phyloP scores from a whole-genome alignment of 805 yeast genomes.

The Candida jianshihensis region DNA sequence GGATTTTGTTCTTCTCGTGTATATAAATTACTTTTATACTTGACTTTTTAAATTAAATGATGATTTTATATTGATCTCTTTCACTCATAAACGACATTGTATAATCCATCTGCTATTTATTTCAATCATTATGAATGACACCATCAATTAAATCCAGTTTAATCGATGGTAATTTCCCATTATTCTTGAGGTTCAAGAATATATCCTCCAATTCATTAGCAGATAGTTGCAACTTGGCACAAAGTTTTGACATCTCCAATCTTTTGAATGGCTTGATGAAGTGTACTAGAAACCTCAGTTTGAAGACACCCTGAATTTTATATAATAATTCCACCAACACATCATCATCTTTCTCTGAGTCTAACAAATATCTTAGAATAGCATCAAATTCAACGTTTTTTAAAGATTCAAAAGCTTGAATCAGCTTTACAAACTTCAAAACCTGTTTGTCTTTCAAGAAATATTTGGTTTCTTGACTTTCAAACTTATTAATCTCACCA shows the following conservation, averaged over 20 bases:
- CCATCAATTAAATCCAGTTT: constrained; percentile 21
- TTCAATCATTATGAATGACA: constrained; percentile 16
- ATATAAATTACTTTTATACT: too few species aligned
- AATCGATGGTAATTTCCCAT: constrained; percentile 15
- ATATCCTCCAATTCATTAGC: constrained; percentile 19
- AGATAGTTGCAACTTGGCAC: constrained; percentile 12
- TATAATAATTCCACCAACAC: constrained; percentile 14
- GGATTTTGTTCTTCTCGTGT: too few species aligned
- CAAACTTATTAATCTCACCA: constrained; percentile 34
- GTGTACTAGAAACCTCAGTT: constrained; percentile 18
- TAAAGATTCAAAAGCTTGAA: constrained; percentile 16
- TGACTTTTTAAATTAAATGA: too few species aligned
- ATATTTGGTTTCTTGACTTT: constrained; percentile 23
- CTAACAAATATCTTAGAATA: constrained; percentile 5
- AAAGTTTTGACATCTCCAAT: constrained; percentile 14
- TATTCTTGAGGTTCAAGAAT: constrained; percentile 15
- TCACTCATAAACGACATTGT: not conserved
- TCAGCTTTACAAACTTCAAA: constrained; percentile 13
- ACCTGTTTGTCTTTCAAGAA: constrained; percentile 20
- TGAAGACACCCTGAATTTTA: constrained; percentile 16
- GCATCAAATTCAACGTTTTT: constrained; percentile 13
- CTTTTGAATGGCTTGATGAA: constrained; percentile 23
- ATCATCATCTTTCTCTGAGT: constrained; percentile 9
- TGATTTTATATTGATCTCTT: too few species aligned
- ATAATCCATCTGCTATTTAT: not conserved